phyloP scores from a whole-genome alignment of 148 eudicot species.

The Nepenthes mirabilis region DNA sequence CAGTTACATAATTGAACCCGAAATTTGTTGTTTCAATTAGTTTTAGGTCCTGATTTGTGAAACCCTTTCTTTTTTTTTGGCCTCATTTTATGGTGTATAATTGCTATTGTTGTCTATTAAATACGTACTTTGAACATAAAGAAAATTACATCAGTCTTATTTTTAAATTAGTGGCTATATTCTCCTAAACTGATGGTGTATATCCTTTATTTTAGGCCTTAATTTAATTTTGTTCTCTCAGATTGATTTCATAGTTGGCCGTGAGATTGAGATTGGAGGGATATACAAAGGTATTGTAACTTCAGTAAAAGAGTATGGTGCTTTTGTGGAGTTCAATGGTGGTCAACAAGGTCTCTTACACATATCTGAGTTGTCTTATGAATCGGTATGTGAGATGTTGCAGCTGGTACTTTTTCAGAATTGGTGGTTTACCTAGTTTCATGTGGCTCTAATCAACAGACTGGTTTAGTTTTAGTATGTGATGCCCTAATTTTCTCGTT shows the following conservation, averaged over 20 bases:
- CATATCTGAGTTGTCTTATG: conserved; percentile 80
- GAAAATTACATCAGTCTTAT: no score
- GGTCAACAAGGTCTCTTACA: conserved; percentile 97
- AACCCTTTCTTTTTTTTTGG: background rate
- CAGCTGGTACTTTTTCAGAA: background rate
- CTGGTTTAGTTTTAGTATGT: no score
- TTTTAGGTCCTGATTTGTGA: no score
- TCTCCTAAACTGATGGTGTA: no score
- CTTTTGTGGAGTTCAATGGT: conserved; percentile 97
- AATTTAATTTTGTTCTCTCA: conserved; percentile 13
- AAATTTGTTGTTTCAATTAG: no score
- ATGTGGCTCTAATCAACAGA: background rate
- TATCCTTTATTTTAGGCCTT: background rate
- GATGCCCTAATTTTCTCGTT: no score
- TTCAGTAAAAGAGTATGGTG: conserved; percentile 90
- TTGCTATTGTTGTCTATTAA: no score
- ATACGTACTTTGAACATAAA: no score
- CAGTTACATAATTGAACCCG: no score
- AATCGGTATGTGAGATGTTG: conserved; percentile 33
- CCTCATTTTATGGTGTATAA: background rate
- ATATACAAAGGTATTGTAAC: conserved; percentile 67
- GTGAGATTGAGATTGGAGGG: conserved; percentile 86
- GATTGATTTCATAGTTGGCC: conserved; percentile 81
- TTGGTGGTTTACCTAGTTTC: background rate
- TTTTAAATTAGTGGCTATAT: no score